A percentile compares a stretch with the other conserved stretches of the same genome.
Conservation (phyloP, 2,329 filamentous ascomycete genomes). For the Dendryphion nanum region DNA sequence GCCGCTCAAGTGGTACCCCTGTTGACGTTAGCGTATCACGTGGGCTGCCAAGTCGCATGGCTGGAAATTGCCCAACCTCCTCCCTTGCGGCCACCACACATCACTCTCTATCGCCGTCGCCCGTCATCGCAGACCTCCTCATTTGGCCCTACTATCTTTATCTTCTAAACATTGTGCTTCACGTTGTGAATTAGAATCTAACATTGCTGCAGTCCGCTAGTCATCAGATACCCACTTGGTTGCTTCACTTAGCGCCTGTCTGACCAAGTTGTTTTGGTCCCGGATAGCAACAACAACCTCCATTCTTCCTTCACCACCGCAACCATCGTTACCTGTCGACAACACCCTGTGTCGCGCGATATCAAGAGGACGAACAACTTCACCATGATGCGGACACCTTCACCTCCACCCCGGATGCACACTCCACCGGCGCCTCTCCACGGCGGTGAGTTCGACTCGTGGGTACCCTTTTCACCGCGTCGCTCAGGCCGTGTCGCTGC, state of each 20-base stretch:
- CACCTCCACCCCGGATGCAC: conserved; percentile 57
- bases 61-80: conserved; percentile 3
- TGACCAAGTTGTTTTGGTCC: neutral
- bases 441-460: conserved; percentile 63
- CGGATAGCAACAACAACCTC: too few relatives aligned
- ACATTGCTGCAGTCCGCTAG: too few relatives aligned
- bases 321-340: neutral
- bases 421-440: conserved; percentile 69
- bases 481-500: conserved; percentile 62
- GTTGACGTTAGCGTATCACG: too few relatives aligned
- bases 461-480: conserved; percentile 70
- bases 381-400: conserved; percentile 56
- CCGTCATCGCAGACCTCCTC: too few relatives aligned
- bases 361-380: too few relatives aligned
- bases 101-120: too few relatives aligned
- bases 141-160: too few relatives aligned
- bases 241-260: neutral
- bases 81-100: too few relatives aligned
- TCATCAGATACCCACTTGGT: neutral
- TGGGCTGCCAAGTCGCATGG: too few relatives aligned
- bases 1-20: too few relatives aligned
- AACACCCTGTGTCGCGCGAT: neutral
- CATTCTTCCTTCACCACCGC: neutral
- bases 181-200: too few relatives aligned
- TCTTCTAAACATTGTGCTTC: too few relatives aligned